These are phyloP conservation scores for Pseudozyma hubeiensis DNA, from an alignment of 1,284 basidiomycete genomes.

Conservation along the genomic window DNA sequence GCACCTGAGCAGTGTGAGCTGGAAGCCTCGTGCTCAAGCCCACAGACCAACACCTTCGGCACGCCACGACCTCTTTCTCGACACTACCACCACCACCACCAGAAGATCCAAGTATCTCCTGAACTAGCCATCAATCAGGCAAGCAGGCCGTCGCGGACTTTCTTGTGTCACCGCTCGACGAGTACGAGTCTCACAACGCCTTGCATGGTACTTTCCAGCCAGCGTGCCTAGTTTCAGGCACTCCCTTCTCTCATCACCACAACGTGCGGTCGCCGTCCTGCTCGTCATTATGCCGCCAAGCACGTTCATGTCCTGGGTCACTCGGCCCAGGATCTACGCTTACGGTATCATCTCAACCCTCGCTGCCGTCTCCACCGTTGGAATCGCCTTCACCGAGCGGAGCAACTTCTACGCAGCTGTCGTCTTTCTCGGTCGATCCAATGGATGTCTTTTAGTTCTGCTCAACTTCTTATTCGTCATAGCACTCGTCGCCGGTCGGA, in stretches of 20 bases:
- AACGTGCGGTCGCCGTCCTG: too few species aligned
- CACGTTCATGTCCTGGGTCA: conserved; percentile 31
- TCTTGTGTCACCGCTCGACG: background rate
- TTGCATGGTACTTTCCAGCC: conserved; percentile 9
- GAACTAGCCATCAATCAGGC: too few species aligned
- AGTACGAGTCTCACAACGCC: background rate
- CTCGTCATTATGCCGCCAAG: conserved; percentile 21
- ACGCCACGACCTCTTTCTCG: too few species aligned
- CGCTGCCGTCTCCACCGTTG: conserved; percentile 46
- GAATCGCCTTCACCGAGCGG: conserved; percentile 82
- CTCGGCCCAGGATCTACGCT: conserved; percentile 43
- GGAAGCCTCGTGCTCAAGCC: conserved; percentile 12
- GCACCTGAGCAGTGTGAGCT: conserved; percentile 21
- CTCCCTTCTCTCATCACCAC: background rate
- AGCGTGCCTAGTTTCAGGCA: conserved; percentile 21
- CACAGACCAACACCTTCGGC: conserved; percentile 28
- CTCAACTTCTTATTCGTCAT: conserved; percentile 89
- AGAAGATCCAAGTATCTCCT: too few species aligned
- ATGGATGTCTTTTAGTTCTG: conserved; percentile 75
- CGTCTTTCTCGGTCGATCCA: conserved; percentile 91
- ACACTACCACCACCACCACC: too few species aligned
- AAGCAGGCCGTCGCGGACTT: too few species aligned
- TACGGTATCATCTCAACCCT: conserved; percentile 56
- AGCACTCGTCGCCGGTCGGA: conserved; percentile 80
- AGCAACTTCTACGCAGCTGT: conserved; percentile 94